phyloP scores from a whole-genome alignment of 169 alveolate genomes.

The Eimeria tenella region DNA sequence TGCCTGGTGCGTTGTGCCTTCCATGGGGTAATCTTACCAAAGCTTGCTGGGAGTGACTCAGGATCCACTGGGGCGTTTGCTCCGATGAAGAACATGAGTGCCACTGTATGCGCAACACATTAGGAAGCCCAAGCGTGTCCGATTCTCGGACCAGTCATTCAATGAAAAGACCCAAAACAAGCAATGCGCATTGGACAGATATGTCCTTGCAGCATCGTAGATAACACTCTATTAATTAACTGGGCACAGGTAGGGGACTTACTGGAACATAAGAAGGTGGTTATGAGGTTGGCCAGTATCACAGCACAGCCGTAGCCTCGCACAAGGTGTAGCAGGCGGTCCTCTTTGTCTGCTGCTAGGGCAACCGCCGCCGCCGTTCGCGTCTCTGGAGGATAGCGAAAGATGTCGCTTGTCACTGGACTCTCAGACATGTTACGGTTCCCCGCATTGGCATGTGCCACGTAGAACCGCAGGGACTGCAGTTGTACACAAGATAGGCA shows the following conservation, averaged over 20 bases:
- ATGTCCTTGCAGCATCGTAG: too few relatives aligned
- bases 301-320: conserved; percentile 36
- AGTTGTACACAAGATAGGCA: not conserved
- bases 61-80: conserved; percentile 2
- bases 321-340: conserved; percentile 19
- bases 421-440: conserved; percentile 13
- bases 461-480: conserved; percentile 29
- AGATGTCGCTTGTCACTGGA: not conserved
- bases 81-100: not conserved
- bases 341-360: conserved; percentile 38
- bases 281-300: not conserved
- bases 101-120: not conserved
- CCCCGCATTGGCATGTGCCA: conserved; percentile 10
- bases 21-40: conserved; percentile 1
- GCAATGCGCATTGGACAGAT: too few relatives aligned
- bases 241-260: not conserved
- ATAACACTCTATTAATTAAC: too few relatives aligned
- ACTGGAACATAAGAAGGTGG: not conserved
- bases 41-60: conserved; percentile 1
- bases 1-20: not conserved
- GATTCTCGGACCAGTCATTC: too few relatives aligned
- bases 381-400: conserved; percentile 29
- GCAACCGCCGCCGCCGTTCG: conserved; percentile 25
- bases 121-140: too few relatives aligned
- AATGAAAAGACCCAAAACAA: too few relatives aligned